Base-by-base conservation (phyloP, 129 eudicot species). In the Logfia minima region DNA sequence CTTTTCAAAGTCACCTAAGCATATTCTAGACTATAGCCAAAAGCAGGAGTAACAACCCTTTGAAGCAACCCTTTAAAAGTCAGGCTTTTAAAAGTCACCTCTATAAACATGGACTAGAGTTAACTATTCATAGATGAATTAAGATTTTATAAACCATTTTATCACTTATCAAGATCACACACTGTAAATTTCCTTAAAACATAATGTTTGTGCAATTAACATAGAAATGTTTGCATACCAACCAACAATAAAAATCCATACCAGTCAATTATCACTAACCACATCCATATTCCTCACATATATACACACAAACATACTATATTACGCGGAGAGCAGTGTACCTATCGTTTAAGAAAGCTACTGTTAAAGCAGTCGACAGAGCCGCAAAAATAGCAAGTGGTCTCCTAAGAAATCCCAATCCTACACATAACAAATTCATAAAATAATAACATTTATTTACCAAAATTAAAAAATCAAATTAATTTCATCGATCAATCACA, bases 341-440 rank as follows among this genome's bases (percentile, higher is more conserved):
- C 98, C 97, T 91, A 62, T 94, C 98, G 82, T 94, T 94, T 70
- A 94, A 87, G 72, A 94, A 87, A 77, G 98, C 98, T 34, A 94
- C 80, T 6, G 87, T 91, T 61, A 94, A 81, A 67, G 96, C 92
- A 24, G 98, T 88, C 39, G 85, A 37, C 34, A 85, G 55, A 6
- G 98, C 98, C 81, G 98, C 98, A 80, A 94, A 77, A 78, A 91
- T 91, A 24, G 99, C 93, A 66, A 94, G 90, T 29, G 99, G 99
- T 79, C 88, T 94, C 86, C 97, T 83, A n/a, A 94, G 87, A 82
- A 94, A 91, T 28, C 97, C 97, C 86, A 94, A 66, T 37, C 96
- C 99, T 94, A 88, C 72, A 77, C 37, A 75, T 59, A 4, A 32
- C n/a, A 72, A 80, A 45, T 21, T 68, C 45, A 74, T 21, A 51